A percentile compares a stretch with the other conserved stretches of the same genome.
Conservation (phyloP, 805 yeast genomes). For the Lipomyces lipofer region DNA sequence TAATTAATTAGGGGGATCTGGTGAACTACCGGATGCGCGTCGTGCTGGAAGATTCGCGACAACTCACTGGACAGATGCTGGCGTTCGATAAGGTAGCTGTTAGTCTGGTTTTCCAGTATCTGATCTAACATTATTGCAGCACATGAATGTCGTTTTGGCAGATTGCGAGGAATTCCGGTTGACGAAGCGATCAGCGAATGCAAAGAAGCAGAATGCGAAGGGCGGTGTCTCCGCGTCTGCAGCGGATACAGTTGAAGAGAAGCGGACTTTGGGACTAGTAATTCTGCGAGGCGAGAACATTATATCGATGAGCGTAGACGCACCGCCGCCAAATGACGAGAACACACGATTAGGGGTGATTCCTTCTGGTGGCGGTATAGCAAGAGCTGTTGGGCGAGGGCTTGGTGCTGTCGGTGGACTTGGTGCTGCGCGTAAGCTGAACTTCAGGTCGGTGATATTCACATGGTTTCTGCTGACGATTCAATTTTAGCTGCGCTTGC, state of each 20-base stretch:
- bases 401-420: no score
- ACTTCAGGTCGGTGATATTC: no score
- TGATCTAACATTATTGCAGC: constrained; percentile 35
- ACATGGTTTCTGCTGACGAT: no score
- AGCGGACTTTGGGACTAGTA: constrained; percentile 74
- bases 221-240: constrained; percentile 33
- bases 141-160: constrained; percentile 79
- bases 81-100: constrained; percentile 69
- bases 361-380: constrained; percentile 41
- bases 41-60: constrained; percentile 73
- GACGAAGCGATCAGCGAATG: constrained; percentile 56
- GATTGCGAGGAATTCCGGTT: constrained; percentile 83
- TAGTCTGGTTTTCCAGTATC: background rate
- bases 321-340: constrained; percentile 53
- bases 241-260: constrained; percentile 58
- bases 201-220: constrained; percentile 33
- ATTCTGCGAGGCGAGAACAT: constrained; percentile 88
- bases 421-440: no score
- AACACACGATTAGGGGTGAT: constrained; percentile 36
- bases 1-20: constrained; percentile 52
- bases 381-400: constrained; percentile 40
- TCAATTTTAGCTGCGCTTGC: no score
- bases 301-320: constrained; percentile 67
- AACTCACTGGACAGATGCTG: constrained; percentile 73
- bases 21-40: constrained; percentile 73